phyloP scores from a whole-genome alignment of 345 rosid genomes.

The Litchi chinensis region DNA sequence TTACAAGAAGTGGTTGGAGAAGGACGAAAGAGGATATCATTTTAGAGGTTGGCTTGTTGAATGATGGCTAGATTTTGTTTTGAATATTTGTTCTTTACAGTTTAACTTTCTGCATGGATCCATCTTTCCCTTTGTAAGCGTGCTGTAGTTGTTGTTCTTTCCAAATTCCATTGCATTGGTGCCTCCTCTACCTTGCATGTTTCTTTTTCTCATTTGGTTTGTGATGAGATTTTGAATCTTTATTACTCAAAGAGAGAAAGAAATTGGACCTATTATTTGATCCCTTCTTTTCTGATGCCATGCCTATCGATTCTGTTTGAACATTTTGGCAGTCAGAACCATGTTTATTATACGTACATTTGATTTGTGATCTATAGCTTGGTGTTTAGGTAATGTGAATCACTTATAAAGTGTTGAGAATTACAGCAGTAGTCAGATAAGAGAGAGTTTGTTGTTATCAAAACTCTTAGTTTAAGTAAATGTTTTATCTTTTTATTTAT shows the following conservation, averaged over 20 bases:
- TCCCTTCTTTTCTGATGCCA: slow-evolving; percentile 6
- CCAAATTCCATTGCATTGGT: background rate
- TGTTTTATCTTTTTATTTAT: no score
- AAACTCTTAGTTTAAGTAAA: no score
- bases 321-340: background rate
- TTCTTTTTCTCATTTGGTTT: background rate
- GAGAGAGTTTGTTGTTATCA: no score
- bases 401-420: no score
- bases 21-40: slow-evolving; percentile 86
- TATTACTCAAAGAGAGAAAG: background rate
- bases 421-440: no score
- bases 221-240: background rate
- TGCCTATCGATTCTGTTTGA: background rate
- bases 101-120: background rate
- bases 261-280: background rate
- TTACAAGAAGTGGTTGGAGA: slow-evolving; percentile 84
- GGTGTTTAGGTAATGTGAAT: background rate
- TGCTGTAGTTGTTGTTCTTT: background rate
- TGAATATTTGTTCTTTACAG: background rate
- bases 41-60: slow-evolving; percentile 54
- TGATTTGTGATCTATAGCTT: background rate
- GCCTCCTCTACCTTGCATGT: background rate
- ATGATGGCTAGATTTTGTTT: slow-evolving; percentile 10
- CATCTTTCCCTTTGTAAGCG: background rate
- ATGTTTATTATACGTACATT: slow-evolving; percentile 5